Conservation (phyloP, 2,329 filamentous ascomycete genomes). For the Neophaeococcomyces aloes region DNA sequence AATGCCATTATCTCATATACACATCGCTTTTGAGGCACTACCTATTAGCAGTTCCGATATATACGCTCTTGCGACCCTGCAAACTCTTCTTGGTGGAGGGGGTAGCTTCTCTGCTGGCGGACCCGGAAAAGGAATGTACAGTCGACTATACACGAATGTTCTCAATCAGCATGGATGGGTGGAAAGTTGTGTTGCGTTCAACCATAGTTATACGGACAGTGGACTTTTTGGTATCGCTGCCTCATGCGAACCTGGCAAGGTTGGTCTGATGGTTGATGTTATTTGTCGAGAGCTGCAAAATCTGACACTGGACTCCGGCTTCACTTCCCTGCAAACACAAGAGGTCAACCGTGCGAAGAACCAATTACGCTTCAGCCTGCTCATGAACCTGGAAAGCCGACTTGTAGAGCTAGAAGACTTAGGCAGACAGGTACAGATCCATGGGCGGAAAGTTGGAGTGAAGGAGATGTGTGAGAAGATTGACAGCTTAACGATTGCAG, state of each 20-base stretch:
- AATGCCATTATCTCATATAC: constrained; percentile 79
- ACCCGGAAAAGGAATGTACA: constrained; percentile 98
- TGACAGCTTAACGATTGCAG: constrained; percentile 65
- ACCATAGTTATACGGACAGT: constrained; percentile 92
- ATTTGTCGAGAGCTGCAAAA: constrained; percentile 83
- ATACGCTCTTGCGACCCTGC: constrained; percentile 88
- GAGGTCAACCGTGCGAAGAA: constrained; percentile 95
- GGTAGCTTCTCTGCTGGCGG: constrained; percentile 95
- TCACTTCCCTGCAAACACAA: constrained; percentile 55
- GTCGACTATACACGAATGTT: constrained; percentile 90
- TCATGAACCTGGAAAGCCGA: constrained; percentile 95
- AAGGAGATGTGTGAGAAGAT: constrained; percentile 87
- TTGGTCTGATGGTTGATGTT: constrained; percentile 78
- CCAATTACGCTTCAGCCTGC: constrained; percentile 73
- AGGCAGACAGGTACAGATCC: constrained; percentile 90
- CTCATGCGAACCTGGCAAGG: constrained; percentile 68
- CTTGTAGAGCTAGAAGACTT: constrained; percentile 98
- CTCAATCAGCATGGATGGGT: constrained; percentile 97
- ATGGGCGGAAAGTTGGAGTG: constrained; percentile 83
- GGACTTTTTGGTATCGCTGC: constrained; percentile 91
- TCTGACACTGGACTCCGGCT: constrained; percentile 66
- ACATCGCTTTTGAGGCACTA: constrained; percentile 89
- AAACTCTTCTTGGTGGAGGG: constrained; percentile 89
- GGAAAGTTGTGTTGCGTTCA: constrained; percentile 89
- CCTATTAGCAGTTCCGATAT: constrained; percentile 86